Evolutionary conservation across 1,284 basidiomycete species (phyloP).

Genomic region (Trametes pubescens): DNA sequence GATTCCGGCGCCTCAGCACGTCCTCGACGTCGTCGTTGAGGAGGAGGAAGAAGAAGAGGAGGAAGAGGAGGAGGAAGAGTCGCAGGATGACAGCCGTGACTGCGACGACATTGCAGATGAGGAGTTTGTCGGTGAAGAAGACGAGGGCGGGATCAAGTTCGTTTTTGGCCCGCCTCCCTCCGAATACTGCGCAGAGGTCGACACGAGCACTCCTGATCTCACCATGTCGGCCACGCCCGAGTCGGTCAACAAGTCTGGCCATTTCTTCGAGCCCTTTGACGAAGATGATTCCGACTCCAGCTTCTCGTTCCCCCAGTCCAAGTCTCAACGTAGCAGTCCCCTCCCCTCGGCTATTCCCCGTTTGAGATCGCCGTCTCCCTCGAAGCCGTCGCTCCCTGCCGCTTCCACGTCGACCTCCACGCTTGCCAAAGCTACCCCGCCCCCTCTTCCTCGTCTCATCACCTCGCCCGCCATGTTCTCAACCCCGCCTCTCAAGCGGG

Average conservation of each 20-base stretch:
- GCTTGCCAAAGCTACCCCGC: constrained; percentile 35
- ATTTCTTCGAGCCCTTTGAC: constrained; percentile 38
- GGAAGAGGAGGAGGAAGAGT: constrained; percentile 47
- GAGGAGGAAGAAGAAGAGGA: constrained; percentile 56
- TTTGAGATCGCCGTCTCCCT: constrained; percentile 46
- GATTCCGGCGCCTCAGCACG: constrained; percentile 43
- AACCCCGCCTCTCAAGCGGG: constrained; percentile 59
- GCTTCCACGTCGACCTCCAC: constrained; percentile 33
- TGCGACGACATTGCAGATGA: constrained; percentile 48
- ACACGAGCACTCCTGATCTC: constrained; percentile 30
- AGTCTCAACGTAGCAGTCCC: constrained; percentile 32
- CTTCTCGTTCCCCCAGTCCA: constrained; percentile 36
- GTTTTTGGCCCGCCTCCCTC: constrained; percentile 65
- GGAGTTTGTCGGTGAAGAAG: constrained; percentile 54
- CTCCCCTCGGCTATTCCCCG: constrained; percentile 65
- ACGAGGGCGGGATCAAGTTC: constrained; percentile 72
- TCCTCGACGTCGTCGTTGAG: constrained; percentile 52
- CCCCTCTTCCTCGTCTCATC: constrained; percentile 33
- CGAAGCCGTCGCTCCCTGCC: constrained; percentile 35
- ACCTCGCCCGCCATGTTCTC: constrained; percentile 41
- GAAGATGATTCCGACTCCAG: constrained; percentile 45
- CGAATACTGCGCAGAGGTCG: constrained; percentile 32
- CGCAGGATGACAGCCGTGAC: constrained; percentile 34
- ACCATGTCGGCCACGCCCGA: constrained; percentile 32
- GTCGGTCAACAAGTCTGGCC: constrained; percentile 25